These are phyloP conservation scores for Physaria fendleri DNA, from an alignment of 345 rosid genomes.

Conservation along the genomic window DNA sequence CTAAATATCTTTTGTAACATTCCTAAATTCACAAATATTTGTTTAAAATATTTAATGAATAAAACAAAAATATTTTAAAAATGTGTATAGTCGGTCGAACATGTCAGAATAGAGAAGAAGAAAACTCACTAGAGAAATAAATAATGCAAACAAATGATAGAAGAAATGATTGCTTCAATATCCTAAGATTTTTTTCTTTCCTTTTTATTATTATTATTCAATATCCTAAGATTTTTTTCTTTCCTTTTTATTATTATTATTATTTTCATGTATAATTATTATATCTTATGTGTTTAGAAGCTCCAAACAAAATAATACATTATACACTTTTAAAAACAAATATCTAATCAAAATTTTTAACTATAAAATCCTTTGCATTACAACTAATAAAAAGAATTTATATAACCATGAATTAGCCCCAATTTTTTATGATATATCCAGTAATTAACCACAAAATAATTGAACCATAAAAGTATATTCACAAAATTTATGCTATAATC, in stretches of 20 bases:
- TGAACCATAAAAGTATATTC: too few relatives aligned
- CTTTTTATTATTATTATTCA: neutral
- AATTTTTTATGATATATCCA: too few relatives aligned
- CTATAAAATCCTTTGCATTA: too few relatives aligned
- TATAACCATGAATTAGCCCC: too few relatives aligned
- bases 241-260: neutral
- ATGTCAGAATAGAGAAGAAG: conserved; percentile 18
- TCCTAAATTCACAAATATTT: too few relatives aligned
- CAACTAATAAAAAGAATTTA: too few relatives aligned
- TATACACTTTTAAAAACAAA: neutral
- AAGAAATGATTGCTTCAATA: conserved; percentile 20
- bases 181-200: conserved; percentile 3
- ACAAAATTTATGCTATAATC: too few relatives aligned
- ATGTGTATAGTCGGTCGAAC: conserved; percentile 6
- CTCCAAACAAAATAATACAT: neutral
- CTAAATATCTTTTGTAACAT: too few relatives aligned
- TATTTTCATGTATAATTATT: too few relatives aligned
- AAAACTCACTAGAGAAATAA: neutral
- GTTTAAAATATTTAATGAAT: neutral
- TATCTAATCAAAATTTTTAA: too few relatives aligned
- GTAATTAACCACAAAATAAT: too few relatives aligned
- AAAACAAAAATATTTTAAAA: neutral
- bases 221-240: neutral
- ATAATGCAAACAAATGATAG: conserved; percentile 15
- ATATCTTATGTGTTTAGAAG: neutral